Conservation (phyloP, 352 stramenopile genomes). For the Phytophthora pini region DNA sequence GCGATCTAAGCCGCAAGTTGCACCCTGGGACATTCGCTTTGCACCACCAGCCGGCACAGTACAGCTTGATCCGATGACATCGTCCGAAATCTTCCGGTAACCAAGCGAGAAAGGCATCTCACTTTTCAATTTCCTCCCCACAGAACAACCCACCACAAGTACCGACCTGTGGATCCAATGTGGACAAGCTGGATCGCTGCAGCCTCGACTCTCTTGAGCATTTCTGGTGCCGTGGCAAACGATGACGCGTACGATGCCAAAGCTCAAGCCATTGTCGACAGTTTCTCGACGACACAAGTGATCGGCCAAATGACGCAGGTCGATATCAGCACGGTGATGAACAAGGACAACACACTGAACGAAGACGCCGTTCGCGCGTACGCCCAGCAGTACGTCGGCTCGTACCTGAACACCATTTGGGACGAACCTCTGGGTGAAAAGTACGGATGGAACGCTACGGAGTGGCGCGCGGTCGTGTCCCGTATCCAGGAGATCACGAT, state of each 20-base stretch:
- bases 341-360: conserved; percentile 62
- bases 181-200: conserved; percentile 23
- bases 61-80: background rate
- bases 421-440: conserved; percentile 48
- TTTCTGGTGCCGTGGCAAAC: conserved; percentile 1
- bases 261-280: conserved; percentile 22
- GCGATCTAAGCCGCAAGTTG: conserved; percentile 10
- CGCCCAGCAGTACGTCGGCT: conserved; percentile 80
- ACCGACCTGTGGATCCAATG: conserved; percentile 10
- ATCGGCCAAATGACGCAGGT: conserved; percentile 92
- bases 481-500: conserved; percentile 82
- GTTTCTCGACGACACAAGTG: conserved; percentile 38
- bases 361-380: conserved; percentile 57
- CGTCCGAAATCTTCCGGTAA: background rate
- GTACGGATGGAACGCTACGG: conserved; percentile 53
- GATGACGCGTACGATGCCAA: conserved; percentile 16
- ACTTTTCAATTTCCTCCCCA: conserved; percentile 30
- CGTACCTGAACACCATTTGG: conserved; percentile 85
- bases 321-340: conserved; percentile 77
- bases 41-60: conserved; percentile 8
- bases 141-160: conserved; percentile 14
- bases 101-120: conserved; percentile 12
- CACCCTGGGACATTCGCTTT: conserved; percentile 9
- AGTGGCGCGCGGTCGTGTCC: conserved; percentile 69
- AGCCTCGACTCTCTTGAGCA: conserved; percentile 1